Conservation (phyloP, 176 grass and related monocot species). For the Oryza meyeriana region DNA sequence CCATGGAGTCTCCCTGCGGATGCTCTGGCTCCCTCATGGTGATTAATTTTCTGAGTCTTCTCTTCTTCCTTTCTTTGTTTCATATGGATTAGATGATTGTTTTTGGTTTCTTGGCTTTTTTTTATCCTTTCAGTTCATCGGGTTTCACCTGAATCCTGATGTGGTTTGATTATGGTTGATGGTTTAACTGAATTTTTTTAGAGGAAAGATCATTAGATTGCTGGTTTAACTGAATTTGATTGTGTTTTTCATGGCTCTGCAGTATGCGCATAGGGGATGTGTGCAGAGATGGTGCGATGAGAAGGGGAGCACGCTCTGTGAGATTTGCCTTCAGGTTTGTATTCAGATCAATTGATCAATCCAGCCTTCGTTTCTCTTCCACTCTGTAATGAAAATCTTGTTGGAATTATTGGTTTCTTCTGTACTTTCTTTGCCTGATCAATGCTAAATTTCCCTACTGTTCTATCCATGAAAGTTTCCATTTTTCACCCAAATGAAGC, state of each 20-base stretch:
- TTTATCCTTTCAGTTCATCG: neutral
- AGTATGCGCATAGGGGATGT: constrained; percentile 79
- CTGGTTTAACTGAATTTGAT: neutral
- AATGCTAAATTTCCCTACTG: neutral
- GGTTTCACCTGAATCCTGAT: neutral
- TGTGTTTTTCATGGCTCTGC: constrained; percentile 1
- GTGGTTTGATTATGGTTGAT: neutral
- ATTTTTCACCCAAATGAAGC: neutral
- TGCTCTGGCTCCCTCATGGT: constrained; percentile 89
- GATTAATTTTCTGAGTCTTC: neutral
- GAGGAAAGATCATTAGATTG: neutral
- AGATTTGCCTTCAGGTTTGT: constrained; percentile 80
- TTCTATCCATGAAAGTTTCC: constrained; percentile 6
- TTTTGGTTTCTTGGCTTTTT: neutral
- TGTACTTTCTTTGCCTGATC: neutral
- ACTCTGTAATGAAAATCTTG: neutral
- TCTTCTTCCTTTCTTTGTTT: neutral
- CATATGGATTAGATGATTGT: neutral
- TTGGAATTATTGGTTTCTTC: neutral
- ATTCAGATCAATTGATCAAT: neutral
- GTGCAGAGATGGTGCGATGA: constrained; percentile 87
- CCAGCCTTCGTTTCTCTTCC: neutral
- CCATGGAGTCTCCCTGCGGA: constrained; percentile 79
- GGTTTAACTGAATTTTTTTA: neutral
- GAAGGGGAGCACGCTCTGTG: constrained; percentile 70